Conservation (phyloP, 1,284 basidiomycete species). For the Malassezia yamatoensis region DNA sequence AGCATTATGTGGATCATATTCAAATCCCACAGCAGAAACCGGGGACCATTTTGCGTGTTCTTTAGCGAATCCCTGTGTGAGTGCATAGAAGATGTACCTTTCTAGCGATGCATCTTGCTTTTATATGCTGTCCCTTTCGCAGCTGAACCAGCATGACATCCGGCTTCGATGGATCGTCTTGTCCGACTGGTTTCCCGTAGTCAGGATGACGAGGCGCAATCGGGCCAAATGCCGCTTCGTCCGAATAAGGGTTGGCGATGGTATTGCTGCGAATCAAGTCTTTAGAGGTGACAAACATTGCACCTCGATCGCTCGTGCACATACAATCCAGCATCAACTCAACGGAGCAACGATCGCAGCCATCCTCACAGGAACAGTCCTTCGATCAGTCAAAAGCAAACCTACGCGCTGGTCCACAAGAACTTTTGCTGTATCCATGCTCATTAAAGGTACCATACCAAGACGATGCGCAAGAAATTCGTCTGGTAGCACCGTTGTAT, state of each 20-base stretch:
- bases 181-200: slow-evolving; percentile 78
- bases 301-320: slow-evolving; percentile 54
- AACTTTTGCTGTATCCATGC: slow-evolving; percentile 48
- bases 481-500: slow-evolving; percentile 88
- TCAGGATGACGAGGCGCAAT: slow-evolving; percentile 51
- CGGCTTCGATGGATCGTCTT: slow-evolving; percentile 47
- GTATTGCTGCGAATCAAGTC: slow-evolving; percentile 35
- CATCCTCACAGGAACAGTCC: slow-evolving; percentile 74
- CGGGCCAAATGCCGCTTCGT: slow-evolving; percentile 27
- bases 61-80: slow-evolving; percentile 76
- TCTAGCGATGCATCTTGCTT: slow-evolving; percentile 76
- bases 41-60: slow-evolving; percentile 99
- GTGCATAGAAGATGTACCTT: slow-evolving; percentile 57
- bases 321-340: slow-evolving; percentile 62
- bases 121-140: slow-evolving; percentile 83
- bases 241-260: slow-evolving; percentile 29
- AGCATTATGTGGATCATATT: slow-evolving; percentile 97
- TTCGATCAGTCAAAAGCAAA: slow-evolving; percentile 42
- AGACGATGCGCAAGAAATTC: slow-evolving; percentile 94
- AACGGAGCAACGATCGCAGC: slow-evolving; percentile 71
- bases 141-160: slow-evolving; percentile 78
- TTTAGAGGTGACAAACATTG: slow-evolving; percentile 67
- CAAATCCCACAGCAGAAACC: slow-evolving; percentile 84
- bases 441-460: slow-evolving; percentile 83
- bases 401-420: slow-evolving; percentile 41